Evolutionary conservation across 805 yeast species (phyloP), one percentile per base, ranked within the genome.

Genomic region (Pichia scutulata): DNA sequence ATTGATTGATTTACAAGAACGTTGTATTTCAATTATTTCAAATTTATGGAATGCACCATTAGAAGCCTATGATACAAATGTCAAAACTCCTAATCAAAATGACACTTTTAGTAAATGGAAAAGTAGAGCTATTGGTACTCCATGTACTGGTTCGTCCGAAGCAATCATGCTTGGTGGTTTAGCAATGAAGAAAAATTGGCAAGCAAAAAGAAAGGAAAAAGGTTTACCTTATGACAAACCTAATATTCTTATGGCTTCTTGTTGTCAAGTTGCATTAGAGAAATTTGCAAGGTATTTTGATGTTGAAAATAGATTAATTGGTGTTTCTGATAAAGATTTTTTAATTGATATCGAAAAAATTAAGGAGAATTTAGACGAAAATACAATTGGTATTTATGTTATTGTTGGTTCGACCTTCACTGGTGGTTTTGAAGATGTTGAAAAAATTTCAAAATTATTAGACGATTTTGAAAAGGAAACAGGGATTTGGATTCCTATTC

Each of bases 231-330:
- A 65, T 46, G 76, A 68, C 24, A 77, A 77, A 49, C 97, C 97
- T 50, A 89, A 89, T 67, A 87, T 89, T 61, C 69, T 89, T 55
- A 89, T 89, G 96, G 95, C 96, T 10, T 74, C 92, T 33, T 87
- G 92, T 67, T 93, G 92, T 49, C 97, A 89, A 70, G 97, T 90
- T 44, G 96, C 96, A 0, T 73, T 90, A 60, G 97, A 89, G 70
- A 89, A 89, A 71, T 90, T 90, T 69, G 96, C 97, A 16, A 74
- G 96, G 46, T 89, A 89, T 70, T 90, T 89, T 68, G 97, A 89
- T 60, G 97, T 89, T 44, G 96, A 89, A 63, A 78, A 86, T 54
- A 75, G 96, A 58, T 66, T 87, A 55, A 75, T 90, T 52, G 82
- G 84, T 14, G 88, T 88, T 26, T 72, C 75, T 23, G 73, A 76